Evolutionary conservation across 805 yeast genomes (phyloP).

Genomic region (Metschnikowia corniflorae): DNA sequence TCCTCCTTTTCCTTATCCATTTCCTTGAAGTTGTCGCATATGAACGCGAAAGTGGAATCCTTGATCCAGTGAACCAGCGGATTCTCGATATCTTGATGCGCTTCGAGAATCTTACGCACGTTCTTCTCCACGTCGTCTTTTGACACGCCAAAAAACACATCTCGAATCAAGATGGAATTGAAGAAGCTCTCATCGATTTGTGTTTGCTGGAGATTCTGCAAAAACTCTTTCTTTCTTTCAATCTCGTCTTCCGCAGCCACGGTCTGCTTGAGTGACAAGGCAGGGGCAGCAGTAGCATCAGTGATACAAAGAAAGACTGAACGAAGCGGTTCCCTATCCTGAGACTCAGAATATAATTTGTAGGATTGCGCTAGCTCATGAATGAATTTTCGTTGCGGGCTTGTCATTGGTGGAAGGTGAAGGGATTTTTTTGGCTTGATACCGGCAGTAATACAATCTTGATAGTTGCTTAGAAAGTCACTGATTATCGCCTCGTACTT

Average conservation of each 20-base stretch:
- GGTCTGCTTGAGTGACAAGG: constrained; percentile 45
- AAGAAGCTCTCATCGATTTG: constrained; percentile 31
- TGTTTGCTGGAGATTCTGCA: constrained; percentile 21
- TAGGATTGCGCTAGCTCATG: constrained; percentile 63
- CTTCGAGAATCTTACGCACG: constrained; percentile 23
- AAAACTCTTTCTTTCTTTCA: constrained; percentile 21
- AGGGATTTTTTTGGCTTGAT: constrained; percentile 32
- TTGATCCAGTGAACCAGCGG: constrained; percentile 39
- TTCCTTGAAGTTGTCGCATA: constrained; percentile 32
- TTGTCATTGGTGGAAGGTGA: constrained; percentile 72
- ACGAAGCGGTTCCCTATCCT: constrained; percentile 77
- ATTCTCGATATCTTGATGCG: constrained; percentile 20
- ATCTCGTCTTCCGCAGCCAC: constrained; percentile 20
- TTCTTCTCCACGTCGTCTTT: constrained; percentile 39
- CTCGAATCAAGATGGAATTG: constrained; percentile 55
- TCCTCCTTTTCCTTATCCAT: constrained; percentile 39
- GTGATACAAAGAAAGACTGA: constrained; percentile 58
- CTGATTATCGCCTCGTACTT: constrained; percentile 54
- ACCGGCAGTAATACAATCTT: constrained; percentile 17
- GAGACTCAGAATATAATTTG: constrained; percentile 63
- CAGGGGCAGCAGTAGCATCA: constrained; percentile 37
- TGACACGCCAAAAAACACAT: constrained; percentile 52
- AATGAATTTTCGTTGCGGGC: constrained; percentile 65
- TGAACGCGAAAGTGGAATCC: constrained; percentile 40
- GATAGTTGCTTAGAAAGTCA: constrained; percentile 43